These are phyloP conservation scores for Stemphylium vesicarium DNA, from an alignment of 2,329 filamentous ascomycete species.

Conservation along the genomic window DNA sequence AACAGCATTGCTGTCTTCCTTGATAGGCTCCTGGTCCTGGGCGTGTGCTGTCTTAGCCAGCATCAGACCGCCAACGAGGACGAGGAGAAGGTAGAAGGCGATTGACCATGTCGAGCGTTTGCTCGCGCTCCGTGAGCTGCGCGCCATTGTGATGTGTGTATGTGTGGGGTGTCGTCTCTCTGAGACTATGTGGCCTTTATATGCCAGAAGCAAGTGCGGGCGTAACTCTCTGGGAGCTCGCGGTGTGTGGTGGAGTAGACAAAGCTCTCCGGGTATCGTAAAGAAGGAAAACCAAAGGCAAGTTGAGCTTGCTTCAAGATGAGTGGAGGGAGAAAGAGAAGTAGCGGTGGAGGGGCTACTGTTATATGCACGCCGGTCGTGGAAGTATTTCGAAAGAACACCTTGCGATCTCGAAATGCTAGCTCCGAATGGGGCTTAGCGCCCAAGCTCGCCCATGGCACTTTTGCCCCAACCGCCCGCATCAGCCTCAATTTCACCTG, in stretches of 20 bases:
- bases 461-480: conserved; percentile 27
- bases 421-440: conserved; percentile 26
- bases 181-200: conserved; percentile 19
- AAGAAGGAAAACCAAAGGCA: conserved; percentile 28
- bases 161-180: conserved; percentile 23
- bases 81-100: conserved; percentile 87
- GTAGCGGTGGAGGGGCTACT: conserved; percentile 28
- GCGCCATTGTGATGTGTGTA: conserved; percentile 59
- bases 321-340: conserved; percentile 27
- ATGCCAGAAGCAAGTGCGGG: conserved; percentile 26
- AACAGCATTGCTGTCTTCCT: conserved; percentile 65
- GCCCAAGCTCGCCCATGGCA: conserved; percentile 28
- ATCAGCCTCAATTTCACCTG: conserved; percentile 40
- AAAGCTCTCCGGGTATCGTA: conserved; percentile 40
- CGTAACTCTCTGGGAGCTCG: conserved; percentile 36
- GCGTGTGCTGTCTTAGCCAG: conserved; percentile 79
- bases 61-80: conserved; percentile 83
- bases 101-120: conserved; percentile 84
- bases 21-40: conserved; percentile 69
- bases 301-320: conserved; percentile 25
- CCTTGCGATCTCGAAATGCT: conserved; percentile 35
- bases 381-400: conserved; percentile 41
- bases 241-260: conserved; percentile 29
- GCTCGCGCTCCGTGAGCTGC: conserved; percentile 68
- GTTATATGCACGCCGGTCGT: conserved; percentile 38